Base-by-base conservation (phyloP, 345 rosid species). In the Linum tenue region DNA sequence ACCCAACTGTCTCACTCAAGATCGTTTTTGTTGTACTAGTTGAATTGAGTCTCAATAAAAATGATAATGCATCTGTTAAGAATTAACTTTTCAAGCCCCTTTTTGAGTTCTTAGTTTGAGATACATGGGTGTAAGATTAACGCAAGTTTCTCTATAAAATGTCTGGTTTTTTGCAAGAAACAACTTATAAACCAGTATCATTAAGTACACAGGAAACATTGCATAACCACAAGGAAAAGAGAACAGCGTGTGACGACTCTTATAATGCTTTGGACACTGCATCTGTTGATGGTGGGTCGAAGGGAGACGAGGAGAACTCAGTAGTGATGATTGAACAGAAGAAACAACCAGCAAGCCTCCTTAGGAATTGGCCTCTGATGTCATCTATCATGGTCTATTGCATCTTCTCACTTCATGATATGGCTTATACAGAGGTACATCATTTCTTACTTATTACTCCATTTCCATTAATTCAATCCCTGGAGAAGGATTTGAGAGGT, bases 391-490 rank as follows among this genome's bases (percentile, higher is more conserved):
- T 70, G 4, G 76, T 64, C 12, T 82, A 77, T 67, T 82, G 85
- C 66, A 72, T 82, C 41, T 82, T 82, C 72, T 79, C 72, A 59
- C 83, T 82, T 66, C 85, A 82, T 55, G 85, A 82, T 65, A 82
- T 82, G 85, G 85, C 85, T 3, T 82, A 82, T 61, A 35, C 83
- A 37, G 53, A 48, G 53, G 53, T 48, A 48, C 53, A 48, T 15
- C 53, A 9, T 9, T 3, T 48, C 11, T 10, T 48, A 48, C 31
- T 22, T 9, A 15, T 3, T 15, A 48, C 14, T 48, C 2, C 3
- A 48, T 48, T 48, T 12, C 11, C 3, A 2, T 48, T 48, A 7
- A 3, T 12, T 48, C 31, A 1, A 1, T 48, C 53, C 3, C 14
- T 9, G 3, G 53, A 2, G 53, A 48, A 43, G 50, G 53, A 15